Conservation (phyloP, 169 alveolate species). For the Besnoitia besnoiti region DNA sequence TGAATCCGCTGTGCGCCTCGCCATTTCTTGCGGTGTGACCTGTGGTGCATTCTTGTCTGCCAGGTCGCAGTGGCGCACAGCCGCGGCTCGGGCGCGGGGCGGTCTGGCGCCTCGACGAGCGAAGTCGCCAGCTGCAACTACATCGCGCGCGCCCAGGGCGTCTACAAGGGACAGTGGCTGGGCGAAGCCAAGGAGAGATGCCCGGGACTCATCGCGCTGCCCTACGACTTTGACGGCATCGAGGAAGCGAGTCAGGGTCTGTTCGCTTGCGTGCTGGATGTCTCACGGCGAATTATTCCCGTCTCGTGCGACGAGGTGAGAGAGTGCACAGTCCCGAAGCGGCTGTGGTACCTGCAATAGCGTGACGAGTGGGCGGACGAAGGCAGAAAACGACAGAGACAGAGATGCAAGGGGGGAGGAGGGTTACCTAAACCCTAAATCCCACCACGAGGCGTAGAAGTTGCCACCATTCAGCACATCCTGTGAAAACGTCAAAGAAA, state of each 20-base stretch:
- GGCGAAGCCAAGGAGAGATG: constrained; percentile 52
- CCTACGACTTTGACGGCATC: constrained; percentile 63
- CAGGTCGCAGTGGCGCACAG: constrained; percentile 53
- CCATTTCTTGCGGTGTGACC: too few relatives aligned
- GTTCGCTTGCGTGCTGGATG: neutral
- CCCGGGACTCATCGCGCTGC: constrained; percentile 52
- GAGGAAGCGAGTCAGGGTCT: constrained; percentile 48
- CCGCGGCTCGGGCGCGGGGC: neutral
- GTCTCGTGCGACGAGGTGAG: constrained; percentile 61
- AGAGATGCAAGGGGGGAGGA: too few relatives aligned
- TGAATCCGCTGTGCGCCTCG: too few relatives aligned
- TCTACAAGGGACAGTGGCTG: constrained; percentile 66
- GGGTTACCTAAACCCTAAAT: too few relatives aligned
- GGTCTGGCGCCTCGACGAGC: neutral
- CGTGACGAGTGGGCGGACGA: too few relatives aligned
- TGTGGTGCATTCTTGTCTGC: neutral
- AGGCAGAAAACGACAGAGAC: too few relatives aligned
- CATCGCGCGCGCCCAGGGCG: constrained; percentile 48
- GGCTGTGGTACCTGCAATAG: neutral
- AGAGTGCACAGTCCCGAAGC: neutral
- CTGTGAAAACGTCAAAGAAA: too few relatives aligned
- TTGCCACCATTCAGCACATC: too few relatives aligned
- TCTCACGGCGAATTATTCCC: constrained; percentile 52
- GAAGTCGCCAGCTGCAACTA: constrained; percentile 68
- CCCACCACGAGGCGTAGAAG: too few relatives aligned